These are phyloP conservation scores for Sporobolomyces pararoseus DNA, from an alignment of 768 basidiomycete genomes.

Conservation along the genomic window DNA sequence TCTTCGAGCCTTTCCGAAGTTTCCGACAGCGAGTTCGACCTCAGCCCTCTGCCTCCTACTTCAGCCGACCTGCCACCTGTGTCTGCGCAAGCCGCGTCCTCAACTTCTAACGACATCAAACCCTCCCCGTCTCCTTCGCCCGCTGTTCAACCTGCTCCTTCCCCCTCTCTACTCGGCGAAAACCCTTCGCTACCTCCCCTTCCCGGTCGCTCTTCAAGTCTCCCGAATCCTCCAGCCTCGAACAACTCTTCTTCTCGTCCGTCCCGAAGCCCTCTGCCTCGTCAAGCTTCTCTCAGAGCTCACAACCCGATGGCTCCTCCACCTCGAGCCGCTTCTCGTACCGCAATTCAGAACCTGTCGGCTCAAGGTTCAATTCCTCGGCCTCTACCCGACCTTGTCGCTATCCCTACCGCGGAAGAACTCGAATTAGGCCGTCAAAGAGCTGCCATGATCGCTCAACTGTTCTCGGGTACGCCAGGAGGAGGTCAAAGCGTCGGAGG, in stretches of 20 bases:
- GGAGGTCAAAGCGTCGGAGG: background rate
- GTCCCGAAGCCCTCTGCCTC: slow-evolving; percentile 4
- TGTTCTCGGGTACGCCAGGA: slow-evolving; percentile 10
- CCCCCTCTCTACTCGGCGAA: background rate
- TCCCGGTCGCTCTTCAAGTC: slow-evolving; percentile 8
- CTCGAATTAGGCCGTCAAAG: slow-evolving; percentile 13
- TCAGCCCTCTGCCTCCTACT: background rate
- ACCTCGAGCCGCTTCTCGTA: slow-evolving; percentile 4
- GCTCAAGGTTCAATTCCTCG: too few relatives aligned
- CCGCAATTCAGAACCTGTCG: background rate
- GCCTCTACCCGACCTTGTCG: too few relatives aligned
- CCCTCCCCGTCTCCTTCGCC: background rate
- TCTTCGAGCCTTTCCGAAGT: slow-evolving; percentile 25
- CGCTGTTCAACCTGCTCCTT: background rate
- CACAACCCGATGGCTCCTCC: slow-evolving; percentile 5
- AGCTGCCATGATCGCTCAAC: slow-evolving; percentile 25
- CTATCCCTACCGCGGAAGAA: slow-evolving; percentile 11
- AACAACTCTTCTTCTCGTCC: background rate
- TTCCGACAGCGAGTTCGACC: slow-evolving; percentile 20
- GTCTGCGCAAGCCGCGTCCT: background rate
- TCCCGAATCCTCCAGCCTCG: background rate
- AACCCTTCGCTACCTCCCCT: slow-evolving; percentile 11
- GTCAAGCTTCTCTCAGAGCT: slow-evolving; percentile 3
- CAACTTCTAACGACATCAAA: background rate
- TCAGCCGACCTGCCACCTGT: background rate